Evolutionary conservation across 169 alveolate genomes (phyloP), one percentile per base, ranked within the genome.

Genomic region (Cryptosporidium bovis): DNA sequence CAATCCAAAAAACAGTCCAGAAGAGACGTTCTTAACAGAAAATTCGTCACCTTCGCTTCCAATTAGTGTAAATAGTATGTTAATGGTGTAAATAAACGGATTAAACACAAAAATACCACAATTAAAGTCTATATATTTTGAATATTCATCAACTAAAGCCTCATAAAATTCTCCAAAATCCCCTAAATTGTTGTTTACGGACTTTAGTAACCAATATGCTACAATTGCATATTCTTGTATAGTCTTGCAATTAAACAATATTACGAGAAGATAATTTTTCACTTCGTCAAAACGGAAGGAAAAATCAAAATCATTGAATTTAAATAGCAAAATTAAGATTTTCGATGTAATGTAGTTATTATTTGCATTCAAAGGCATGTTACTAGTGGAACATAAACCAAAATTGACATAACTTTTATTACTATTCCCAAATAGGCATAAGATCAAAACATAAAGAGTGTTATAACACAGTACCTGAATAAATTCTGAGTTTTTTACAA

Each of bases 1-100:
- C 20, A 18, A 69, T 55, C 27, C 34, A 69, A 2, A 13, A 53
- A 48, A 8, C 40, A 51, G 34, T 55, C 51, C 68, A 34, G 31
- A 27, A 62, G 50, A 62, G 20, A 10, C 20, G 27, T 69, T n/a
- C 29, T 53, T 34, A 51, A 12, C 68, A 16, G 31, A 16, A 18
- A 4, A 8, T 62, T 24, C 18, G 16, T 46, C 50, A 36, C 5
- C 31, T 51, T 10, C 66, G 20, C 10, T n/a, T 6, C 3, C 27
- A 18, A 34, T 13, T 31, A 51, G 67, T 51, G 31, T 24, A 56
- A 31, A 69, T 10, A 69, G 56, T 24, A 69, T 69, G 50, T 69
- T 53, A 16, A 53, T 51, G 2, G 83, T 51, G 55, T 69, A 53
- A 27, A 69, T 69, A 33, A 69, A 51, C 29, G 83, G 83, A 33